A percentile compares a stretch with the other conserved stretches of the same genome.
These are phyloP conservation scores for Blastobotrys apis DNA, from an alignment of 1,139 yeast genomes.

Conservation along the genomic window DNA sequence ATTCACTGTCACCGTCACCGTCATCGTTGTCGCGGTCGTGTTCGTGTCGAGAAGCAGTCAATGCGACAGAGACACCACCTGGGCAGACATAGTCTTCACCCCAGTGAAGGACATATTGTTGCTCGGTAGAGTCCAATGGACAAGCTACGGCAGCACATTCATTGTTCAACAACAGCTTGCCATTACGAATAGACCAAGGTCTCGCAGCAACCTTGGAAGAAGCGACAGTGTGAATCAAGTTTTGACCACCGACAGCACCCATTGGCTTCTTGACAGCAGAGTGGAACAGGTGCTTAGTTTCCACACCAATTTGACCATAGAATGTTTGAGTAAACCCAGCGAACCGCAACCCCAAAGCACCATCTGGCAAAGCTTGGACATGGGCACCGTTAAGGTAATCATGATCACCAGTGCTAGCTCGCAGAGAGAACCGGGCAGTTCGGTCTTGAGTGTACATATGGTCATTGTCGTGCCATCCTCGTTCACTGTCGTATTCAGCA, in stretches of 20 bases:
- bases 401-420: constrained; percentile 57
- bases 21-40: no score
- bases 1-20: no score
- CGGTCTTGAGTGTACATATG: not conserved
- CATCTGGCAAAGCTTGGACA: constrained; percentile 11
- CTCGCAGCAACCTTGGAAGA: constrained; percentile 6
- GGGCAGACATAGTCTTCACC: constrained; percentile 92
- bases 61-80: constrained; percentile 35
- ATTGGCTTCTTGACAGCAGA: constrained; percentile 7
- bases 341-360: constrained; percentile 8
- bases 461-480: constrained; percentile 7
- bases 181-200: constrained; percentile 11
- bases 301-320: constrained; percentile 9
- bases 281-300: constrained; percentile 9
- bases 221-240: constrained; percentile 8
- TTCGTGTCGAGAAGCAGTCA: no score
- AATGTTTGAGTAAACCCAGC: not conserved
- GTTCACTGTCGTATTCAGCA: constrained; percentile 2
- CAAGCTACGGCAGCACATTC: constrained; percentile 12
- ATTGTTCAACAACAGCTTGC: constrained; percentile 7
- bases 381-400: constrained; percentile 95
- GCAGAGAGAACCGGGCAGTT: constrained; percentile 2
- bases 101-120: constrained; percentile 11
- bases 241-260: constrained; percentile 11
- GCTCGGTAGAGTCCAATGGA: constrained; percentile 8